Evolutionary conservation across 2,329 filamentous ascomycete genomes (phyloP).

Genomic region (Pyrenophora seminiperda): DNA sequence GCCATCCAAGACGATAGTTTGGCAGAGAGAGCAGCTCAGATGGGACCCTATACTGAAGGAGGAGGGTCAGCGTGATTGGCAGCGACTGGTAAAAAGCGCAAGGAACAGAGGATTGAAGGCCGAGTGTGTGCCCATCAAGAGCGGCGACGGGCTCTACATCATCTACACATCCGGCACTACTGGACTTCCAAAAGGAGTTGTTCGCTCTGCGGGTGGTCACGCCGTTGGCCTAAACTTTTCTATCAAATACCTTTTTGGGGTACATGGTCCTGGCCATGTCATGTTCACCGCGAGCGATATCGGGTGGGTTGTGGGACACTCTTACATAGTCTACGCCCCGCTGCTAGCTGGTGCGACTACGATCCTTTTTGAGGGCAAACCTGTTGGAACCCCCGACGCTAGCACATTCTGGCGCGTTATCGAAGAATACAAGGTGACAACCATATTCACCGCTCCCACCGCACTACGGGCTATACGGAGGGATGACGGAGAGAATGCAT

Average conservation of each 20-base stretch:
- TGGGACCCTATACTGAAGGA: constrained; percentile 73
- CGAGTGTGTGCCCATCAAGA: constrained; percentile 76
- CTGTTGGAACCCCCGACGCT: constrained; percentile 84
- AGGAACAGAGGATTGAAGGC: constrained; percentile 69
- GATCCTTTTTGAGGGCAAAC: constrained; percentile 92
- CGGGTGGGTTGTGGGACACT: constrained; percentile 81
- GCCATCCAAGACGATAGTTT: constrained; percentile 74
- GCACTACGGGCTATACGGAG: constrained; percentile 85
- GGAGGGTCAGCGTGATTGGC: constrained; percentile 79
- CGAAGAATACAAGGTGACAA: constrained; percentile 82
- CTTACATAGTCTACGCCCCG: constrained; percentile 86
- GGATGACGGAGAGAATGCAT: constrained; percentile 76
- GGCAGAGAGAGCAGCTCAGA: constrained; percentile 77
- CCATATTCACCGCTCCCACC: constrained; percentile 80
- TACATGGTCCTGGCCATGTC: constrained; percentile 83
- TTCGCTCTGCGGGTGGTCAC: constrained; percentile 83
- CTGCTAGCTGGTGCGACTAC: constrained; percentile 84
- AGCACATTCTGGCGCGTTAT: constrained; percentile 87
- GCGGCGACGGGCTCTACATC: constrained; percentile 82
- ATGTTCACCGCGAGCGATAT: constrained; percentile 83
- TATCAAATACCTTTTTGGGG: constrained; percentile 80
- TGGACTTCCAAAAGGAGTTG: constrained; percentile 79
- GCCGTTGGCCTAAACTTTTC: constrained; percentile 83
- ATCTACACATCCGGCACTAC: constrained; percentile 89
- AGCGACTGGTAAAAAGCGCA: constrained; percentile 73